These are phyloP conservation scores for Scheffersomyces lignosus DNA, from an alignment of 805 yeast genomes.

Conservation along the genomic window DNA sequence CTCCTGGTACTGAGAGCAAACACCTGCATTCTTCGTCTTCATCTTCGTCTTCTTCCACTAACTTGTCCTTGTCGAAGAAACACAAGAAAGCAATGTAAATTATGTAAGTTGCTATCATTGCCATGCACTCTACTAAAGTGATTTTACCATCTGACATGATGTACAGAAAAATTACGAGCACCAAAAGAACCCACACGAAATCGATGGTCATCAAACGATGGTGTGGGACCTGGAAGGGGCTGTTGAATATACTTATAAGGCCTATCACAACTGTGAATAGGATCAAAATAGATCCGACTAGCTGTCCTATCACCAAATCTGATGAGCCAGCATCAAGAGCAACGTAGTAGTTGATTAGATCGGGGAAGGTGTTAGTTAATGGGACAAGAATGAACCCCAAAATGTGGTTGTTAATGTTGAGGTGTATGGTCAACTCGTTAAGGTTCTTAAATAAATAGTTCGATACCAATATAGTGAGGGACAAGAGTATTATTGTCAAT, in stretches of 20 bases:
- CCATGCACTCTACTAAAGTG: constrained; percentile 28
- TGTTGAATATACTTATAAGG: constrained; percentile 20
- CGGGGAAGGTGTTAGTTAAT: constrained; percentile 37
- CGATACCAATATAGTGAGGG: constrained; percentile 35
- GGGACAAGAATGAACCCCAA: constrained; percentile 37
- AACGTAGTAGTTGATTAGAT: constrained; percentile 34
- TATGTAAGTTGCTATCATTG: constrained; percentile 24
- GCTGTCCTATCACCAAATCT: constrained; percentile 38
- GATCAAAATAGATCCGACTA: constrained; percentile 35
- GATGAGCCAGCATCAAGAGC: constrained; percentile 26
- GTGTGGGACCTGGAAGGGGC: constrained; percentile 23
- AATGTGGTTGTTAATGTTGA: constrained; percentile 27
- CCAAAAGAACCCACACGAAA: constrained; percentile 28
- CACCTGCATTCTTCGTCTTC: not conserved
- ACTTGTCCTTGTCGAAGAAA: constrained; percentile 7
- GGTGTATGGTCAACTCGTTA: constrained; percentile 22
- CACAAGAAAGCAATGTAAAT: constrained; percentile 24
- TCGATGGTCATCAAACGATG: constrained; percentile 22
- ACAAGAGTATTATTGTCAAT: constrained; percentile 17
- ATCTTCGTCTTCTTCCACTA: not conserved
- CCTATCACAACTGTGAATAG: constrained; percentile 37
- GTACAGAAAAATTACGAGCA: constrained; percentile 23
- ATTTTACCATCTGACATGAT: constrained; percentile 36
- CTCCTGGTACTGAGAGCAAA: not conserved
- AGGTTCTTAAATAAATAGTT: constrained; percentile 33